Base-by-base conservation (phyloP, 768 basidiomycete genomes). In the Cytidiella melzeri region DNA sequence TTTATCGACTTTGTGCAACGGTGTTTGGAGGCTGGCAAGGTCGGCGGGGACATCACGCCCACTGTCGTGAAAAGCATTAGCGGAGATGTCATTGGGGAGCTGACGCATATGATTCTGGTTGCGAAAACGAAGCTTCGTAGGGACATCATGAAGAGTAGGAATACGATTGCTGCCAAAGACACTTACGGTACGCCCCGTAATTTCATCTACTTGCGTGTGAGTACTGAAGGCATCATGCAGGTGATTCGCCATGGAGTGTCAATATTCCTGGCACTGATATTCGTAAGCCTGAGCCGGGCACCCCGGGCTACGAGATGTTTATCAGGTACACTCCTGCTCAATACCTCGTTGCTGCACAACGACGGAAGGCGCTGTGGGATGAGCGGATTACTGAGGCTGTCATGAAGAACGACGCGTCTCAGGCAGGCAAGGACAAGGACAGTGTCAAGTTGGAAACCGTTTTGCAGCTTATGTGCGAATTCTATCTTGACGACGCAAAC, bases 131-230 rank as follows among this genome's bases (percentile, higher is more conserved):
- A 46, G 54, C 61, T 53, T 50, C 56, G 67, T 40, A 65, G 55
- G 15, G 61, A 52, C 26, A 59, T 67, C 11, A 69, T 69, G 65
- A 64, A 66, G 57, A 67, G 62, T 45, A 60, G 67, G 30, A 65
- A 64, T 51, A 54, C 42, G 47, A 28, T 66, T 6, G 51, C 24
- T 3, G 21, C 55, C 7, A 54, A 56, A 13, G 58, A 52, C 7
- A 42, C 48, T 13, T 65, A 67, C 45, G 66, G 64, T 64, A 48
- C 12, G 61, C 50, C 5, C 28, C 21, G n/a, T n/a, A n/a, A n/a
- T n/a, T n/a, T n/a, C n/a, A n/a, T n/a, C n/a, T n/a, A n/a, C n/a
- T n/a, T n/a, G n/a, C n/a, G n/a, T n/a, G n/a, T n/a, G n/a, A n/a
- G n/a, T n/a, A n/a, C n/a, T n/a, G n/a, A n/a, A n/a, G n/a, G n/a